Conservation (phyloP, 2,329 filamentous ascomycete species). For the Arthroderma sp. region DNA sequence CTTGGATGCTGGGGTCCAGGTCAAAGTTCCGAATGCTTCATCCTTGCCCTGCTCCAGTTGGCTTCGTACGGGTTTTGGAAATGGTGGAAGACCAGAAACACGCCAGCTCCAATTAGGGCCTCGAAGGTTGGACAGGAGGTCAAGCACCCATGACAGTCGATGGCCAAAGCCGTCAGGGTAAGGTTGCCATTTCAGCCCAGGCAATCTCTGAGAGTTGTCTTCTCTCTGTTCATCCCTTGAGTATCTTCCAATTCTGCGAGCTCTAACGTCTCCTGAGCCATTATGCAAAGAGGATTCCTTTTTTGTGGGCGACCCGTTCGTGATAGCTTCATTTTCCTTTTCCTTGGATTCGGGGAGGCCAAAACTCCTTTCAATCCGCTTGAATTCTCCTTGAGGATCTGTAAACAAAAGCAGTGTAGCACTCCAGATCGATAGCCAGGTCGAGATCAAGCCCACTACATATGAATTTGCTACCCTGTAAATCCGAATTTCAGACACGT, state of each 20-base stretch:
- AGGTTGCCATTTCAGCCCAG: constrained; percentile 38
- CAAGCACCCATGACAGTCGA: constrained; percentile 45
- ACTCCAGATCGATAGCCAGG: constrained; percentile 44
- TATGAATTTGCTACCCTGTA: constrained; percentile 40
- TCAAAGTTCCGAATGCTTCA: background rate
- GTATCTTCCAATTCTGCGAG: background rate
- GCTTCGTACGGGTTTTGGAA: constrained; percentile 18
- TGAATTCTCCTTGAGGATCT: constrained; percentile 43
- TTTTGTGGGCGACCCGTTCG: background rate
- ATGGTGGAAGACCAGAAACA: constrained; percentile 31
- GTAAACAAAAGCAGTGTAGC: constrained; percentile 41
- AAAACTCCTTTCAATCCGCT: constrained; percentile 37
- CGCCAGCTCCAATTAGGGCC: constrained; percentile 50
- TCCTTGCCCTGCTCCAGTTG: constrained; percentile 13
- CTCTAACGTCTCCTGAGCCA: background rate
- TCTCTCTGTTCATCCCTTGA: background rate
- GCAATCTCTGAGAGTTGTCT: constrained; percentile 10
- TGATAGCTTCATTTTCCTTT: background rate
- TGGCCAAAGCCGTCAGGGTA: constrained; percentile 39
- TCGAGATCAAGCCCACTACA: constrained; percentile 40
- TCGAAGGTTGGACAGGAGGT: constrained; percentile 45
- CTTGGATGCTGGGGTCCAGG: background rate
- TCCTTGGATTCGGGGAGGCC: constrained; percentile 7
- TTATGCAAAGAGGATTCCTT: background rate
- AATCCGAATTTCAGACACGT: constrained; percentile 34